Evolutionary conservation across 2,329 filamentous ascomycete genomes (phyloP).

Genomic region (Xylariaceae sp.): DNA sequence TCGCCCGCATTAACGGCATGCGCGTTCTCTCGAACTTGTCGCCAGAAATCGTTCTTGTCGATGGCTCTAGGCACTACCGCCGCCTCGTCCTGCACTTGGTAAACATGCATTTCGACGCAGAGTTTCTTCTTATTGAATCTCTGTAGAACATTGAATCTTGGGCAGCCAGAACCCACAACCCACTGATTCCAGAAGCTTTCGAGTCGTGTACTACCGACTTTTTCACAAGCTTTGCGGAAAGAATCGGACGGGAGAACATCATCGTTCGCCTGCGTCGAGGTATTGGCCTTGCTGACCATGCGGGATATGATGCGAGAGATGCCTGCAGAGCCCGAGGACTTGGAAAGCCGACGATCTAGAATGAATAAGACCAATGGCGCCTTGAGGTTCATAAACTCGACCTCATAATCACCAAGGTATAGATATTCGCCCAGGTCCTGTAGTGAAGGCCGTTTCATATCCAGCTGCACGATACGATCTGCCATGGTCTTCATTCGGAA

Average conservation of each 20-base stretch:
- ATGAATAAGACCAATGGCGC: constrained; percentile 89
- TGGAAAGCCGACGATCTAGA: constrained; percentile 82
- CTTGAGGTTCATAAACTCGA: constrained; percentile 87
- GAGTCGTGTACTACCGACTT: constrained; percentile 77
- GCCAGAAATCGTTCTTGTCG: constrained; percentile 70
- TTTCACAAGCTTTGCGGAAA: constrained; percentile 82
- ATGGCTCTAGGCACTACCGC: constrained; percentile 47
- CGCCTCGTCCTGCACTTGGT: constrained; percentile 60
- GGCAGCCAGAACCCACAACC: constrained; percentile 84
- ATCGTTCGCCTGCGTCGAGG: constrained; percentile 53
- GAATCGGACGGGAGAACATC: constrained; percentile 68
- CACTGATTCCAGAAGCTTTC: constrained; percentile 93
- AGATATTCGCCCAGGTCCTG: constrained; percentile 73
- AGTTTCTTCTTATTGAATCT: constrained; percentile 97
- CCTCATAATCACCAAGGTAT: constrained; percentile 75
- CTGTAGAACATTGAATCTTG: constrained; percentile 78
- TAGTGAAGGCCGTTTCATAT: constrained; percentile 76
- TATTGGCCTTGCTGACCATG: constrained; percentile 80
- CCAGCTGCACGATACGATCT: constrained; percentile 74
- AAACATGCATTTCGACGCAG: constrained; percentile 85
- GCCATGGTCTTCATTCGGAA: constrained; percentile 83
- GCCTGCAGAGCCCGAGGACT: constrained; percentile 78
- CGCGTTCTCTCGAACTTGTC: constrained; percentile 75
- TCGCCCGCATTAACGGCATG: constrained; percentile 63
- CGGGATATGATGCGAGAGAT: constrained; percentile 81